Base-by-base conservation (phyloP, 306 rosid species). In the Phaseolus lunatus region DNA sequence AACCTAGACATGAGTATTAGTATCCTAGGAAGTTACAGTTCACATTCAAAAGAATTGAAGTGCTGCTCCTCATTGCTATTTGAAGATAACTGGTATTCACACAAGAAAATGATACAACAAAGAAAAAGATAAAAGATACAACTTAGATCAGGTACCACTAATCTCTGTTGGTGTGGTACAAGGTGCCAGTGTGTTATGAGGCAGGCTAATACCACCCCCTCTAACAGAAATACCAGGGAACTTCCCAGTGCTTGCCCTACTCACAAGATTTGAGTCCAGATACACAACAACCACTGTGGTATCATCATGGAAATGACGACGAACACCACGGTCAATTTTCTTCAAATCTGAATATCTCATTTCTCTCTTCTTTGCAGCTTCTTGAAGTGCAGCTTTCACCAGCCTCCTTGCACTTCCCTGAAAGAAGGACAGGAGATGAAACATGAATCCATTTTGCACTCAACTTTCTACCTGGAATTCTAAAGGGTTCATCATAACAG, bases 301-400 rank as follows among this genome's bases (percentile, higher is more conserved):
- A 76, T 95, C 99, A 47, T 95, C 99, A 0, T 95, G 99, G 90
- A 95, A 95, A 88, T 95, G 99, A 18, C 99, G 91, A 2, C 99
- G 97, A 37, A 95, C 99, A 7, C 99, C 99, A 0, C 99, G 89
- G 47, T 92, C 99, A 2, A 95, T 95, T 89, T 89, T 95, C 87
- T 91, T 95, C 81, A 95, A 76, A 86, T 95, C 99, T 14, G 99
- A 92, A 76, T 92, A 95, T 82, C 99, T 91, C 99, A 95, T 95
- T 83, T 95, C 99, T 85, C 99, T 95, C 89, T 95, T 95, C 89
- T 92, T 90, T 22, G 99, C 98, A 7, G 98, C 97, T 87, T 87
- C 86, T 78, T 89, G 96, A 31, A 93, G 87, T 3, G 98, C 98
- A 26, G 86, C 70, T 88, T 88, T 95, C 81, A 95, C 91, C 85